A percentile compares a stretch with the other conserved stretches of the same genome.
These are phyloP conservation scores for Metarhizium anisopliae DNA, from an alignment of 2,329 filamentous ascomycete species.

Conservation along the genomic window DNA sequence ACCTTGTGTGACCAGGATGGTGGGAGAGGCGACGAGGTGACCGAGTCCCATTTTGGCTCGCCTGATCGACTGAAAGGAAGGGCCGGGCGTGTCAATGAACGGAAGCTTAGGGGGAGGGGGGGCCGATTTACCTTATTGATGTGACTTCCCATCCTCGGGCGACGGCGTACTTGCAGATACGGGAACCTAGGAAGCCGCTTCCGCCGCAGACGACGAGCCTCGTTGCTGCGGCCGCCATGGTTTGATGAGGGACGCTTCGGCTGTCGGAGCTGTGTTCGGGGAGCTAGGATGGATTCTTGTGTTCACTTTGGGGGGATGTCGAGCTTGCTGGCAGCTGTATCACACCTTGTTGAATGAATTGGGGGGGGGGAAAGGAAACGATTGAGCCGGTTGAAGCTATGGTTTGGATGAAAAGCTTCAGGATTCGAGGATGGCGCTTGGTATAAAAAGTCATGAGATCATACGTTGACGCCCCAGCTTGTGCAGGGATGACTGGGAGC, in stretches of 20 bases:
- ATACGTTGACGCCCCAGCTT: slow-evolving; percentile 6
- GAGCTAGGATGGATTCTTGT: background rate
- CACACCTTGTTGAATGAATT: background rate
- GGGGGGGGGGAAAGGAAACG: background rate
- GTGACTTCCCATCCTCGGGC: slow-evolving; percentile 84
- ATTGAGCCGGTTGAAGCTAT: background rate
- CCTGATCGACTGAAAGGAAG: slow-evolving; percentile 66
- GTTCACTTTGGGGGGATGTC: background rate
- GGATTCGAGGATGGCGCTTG: background rate
- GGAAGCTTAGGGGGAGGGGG: background rate
- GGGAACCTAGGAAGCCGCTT: slow-evolving; percentile 79
- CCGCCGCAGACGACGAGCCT: slow-evolving; percentile 86
- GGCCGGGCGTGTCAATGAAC: background rate
- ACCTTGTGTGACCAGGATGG: slow-evolving; percentile 78
- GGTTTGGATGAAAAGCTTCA: background rate
- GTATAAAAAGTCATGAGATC: slow-evolving; percentile 14
- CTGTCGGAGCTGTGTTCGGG: background rate
- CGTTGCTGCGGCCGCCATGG: slow-evolving; percentile 52
- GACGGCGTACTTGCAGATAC: slow-evolving; percentile 87
- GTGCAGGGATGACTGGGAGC: background rate
- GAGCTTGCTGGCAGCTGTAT: background rate
- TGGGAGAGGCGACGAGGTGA: slow-evolving; percentile 60
- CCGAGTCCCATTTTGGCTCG: slow-evolving; percentile 72
- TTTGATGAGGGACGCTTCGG: slow-evolving; percentile 11
- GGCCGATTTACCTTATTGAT: slow-evolving; percentile 64